Evolutionary conservation across 169 alveolate species (phyloP).

Genomic region (Blepharisma undulans): DNA sequence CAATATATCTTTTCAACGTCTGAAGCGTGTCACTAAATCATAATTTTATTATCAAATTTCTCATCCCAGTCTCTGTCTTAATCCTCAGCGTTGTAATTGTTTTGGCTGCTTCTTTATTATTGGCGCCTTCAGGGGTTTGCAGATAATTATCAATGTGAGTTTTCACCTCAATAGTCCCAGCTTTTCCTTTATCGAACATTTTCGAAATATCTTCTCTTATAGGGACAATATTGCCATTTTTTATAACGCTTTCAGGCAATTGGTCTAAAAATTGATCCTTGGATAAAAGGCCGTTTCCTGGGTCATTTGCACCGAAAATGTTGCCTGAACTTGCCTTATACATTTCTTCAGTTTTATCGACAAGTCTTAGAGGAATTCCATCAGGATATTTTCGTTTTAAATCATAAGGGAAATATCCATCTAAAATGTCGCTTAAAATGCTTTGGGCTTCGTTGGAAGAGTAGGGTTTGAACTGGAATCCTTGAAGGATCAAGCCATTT

Average conservation of each 20-base stretch:
- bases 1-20: constrained; percentile 41
- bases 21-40: constrained; percentile 34
- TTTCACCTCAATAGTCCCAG: constrained; percentile 49
- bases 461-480: constrained; percentile 78
- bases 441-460: constrained; percentile 64
- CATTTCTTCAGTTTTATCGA: constrained; percentile 60
- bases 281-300: constrained; percentile 58
- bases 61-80: constrained; percentile 66
- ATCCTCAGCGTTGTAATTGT: constrained; percentile 55
- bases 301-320: constrained; percentile 50
- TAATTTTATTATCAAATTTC: constrained; percentile 46
- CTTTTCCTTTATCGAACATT: constrained; percentile 56
- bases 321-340: constrained; percentile 52
- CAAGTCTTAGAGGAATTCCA: constrained; percentile 80
- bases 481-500: constrained; percentile 77
- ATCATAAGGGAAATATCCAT: constrained; percentile 84
- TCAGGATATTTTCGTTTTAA: constrained; percentile 77
- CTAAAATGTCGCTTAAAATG: constrained; percentile 75
- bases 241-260: constrained; percentile 76
- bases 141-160: constrained; percentile 57
- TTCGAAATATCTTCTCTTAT: constrained; percentile 79
- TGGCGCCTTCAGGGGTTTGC: background rate
- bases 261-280: constrained; percentile 69
- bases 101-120: constrained; percentile 1
- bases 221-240: constrained; percentile 76